Base-by-base conservation (phyloP, 768 basidiomycete genomes). In the Calocybe indica region DNA sequence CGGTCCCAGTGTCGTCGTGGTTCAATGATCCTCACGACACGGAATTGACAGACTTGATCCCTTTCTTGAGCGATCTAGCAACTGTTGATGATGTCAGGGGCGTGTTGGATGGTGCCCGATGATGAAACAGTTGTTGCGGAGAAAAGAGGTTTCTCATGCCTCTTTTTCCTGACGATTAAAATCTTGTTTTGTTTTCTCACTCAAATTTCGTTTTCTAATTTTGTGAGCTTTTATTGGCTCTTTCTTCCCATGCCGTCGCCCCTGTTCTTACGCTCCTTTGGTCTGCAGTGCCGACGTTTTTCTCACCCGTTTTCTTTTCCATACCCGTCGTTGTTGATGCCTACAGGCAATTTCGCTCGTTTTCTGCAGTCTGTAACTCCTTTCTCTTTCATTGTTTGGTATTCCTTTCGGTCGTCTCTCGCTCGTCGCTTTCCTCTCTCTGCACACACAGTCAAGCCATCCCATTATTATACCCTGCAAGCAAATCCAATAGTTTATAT, bases 21-120 rank as follows among this genome's bases (percentile, higher is more conserved):
- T 99, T 99, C 74, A 98, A 97, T 65, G 93, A 93, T 67, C 94
- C 94, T 7, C 95, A 97, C 59, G 95, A 98, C 62, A 95, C 94
- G 40, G 95, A 98, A 64, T 77, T 99, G 54, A 96, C 91, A 36
- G 95, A 98, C 67, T 73, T 98, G 44, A 84, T 93, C 47, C 92
- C 93, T 29, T 98, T 99, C 78, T 77, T 99, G 52, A 71, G 88
- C 33, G 96, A 99, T 67, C 76, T 99, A 33, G 78, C 72, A 32
- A 72, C 76, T 22, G 92, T 93, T 32, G 85, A 85, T 48, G 96
- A 99, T 65, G 88, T 98, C 40, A 78, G 96, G 49, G 93, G 89
- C 39, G 85, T 96, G 35, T 74, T 97, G 54, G 91, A 95, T 61
- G 90, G 88, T 51, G 84, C 85, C 58, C 76, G 88, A 67, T 88